Conservation (phyloP, 1,284 basidiomycete genomes). For the Leccinum pallidistipes region DNA sequence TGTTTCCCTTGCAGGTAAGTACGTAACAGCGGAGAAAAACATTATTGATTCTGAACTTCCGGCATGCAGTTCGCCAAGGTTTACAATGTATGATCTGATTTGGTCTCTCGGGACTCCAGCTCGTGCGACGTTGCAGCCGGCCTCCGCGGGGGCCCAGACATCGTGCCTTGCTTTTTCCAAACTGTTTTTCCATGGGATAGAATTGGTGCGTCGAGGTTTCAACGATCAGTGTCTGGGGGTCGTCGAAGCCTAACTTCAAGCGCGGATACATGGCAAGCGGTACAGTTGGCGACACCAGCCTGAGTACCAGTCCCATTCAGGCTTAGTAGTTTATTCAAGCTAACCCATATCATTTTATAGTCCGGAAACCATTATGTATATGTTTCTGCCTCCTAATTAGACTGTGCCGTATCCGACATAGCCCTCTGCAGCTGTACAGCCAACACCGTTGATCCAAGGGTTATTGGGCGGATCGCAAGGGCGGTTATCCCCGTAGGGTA, state of each 20-base stretch:
- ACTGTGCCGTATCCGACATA: conserved; percentile 15
- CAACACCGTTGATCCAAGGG: conserved; percentile 12
- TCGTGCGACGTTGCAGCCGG: not conserved
- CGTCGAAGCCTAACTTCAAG: too few species aligned
- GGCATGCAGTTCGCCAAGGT: not conserved
- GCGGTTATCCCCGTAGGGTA: conserved; percentile 13
- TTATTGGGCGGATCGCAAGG: conserved; percentile 14
- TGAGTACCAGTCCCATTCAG: not conserved
- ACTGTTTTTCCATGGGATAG: not conserved
- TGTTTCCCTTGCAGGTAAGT: not conserved
- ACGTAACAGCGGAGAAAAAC: not conserved
- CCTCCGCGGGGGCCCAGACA: not conserved
- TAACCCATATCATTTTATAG: not conserved
- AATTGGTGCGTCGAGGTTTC: not conserved
- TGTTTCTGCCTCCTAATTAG: not conserved
- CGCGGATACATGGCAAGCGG: too few species aligned
- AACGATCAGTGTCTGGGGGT: too few species aligned
- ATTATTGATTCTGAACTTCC: not conserved
- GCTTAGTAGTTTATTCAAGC: not conserved
- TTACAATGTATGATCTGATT: not conserved
- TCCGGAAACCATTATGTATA: not conserved
- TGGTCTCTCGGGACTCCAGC: not conserved
- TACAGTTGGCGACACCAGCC: too few species aligned
- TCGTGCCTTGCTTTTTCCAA: not conserved
- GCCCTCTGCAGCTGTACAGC: conserved; percentile 12